Evolutionary conservation across 176 grass and related monocot species (phyloP).

Genomic region (Otatea glauca): DNA sequence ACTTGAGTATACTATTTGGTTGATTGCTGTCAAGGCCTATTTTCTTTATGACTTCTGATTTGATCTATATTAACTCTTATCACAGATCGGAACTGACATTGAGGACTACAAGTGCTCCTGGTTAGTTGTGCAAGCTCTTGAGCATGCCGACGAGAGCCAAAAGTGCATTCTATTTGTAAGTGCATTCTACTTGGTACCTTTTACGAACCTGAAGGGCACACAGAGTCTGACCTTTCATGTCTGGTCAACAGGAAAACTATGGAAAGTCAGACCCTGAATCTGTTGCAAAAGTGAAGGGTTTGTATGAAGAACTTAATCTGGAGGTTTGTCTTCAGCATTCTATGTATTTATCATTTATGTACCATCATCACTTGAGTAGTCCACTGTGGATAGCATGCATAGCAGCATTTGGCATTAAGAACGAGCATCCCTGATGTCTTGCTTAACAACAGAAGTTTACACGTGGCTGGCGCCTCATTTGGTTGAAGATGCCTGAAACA

Average conservation of each 20-base stretch:
- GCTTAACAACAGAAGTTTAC: neutral
- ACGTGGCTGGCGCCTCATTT: neutral
- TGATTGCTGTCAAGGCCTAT: conserved; percentile 8
- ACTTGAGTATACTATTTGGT: neutral
- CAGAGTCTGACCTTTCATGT: neutral
- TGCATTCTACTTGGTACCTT: conserved; percentile 22
- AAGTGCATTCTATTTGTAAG: conserved; percentile 71
- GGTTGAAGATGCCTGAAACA: conserved; percentile 40
- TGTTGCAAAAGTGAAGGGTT: conserved; percentile 93
- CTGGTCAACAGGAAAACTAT: conserved; percentile 75
- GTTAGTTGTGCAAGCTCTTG: conserved; percentile 93
- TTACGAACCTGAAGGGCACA: conserved; percentile 12
- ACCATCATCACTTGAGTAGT: conserved; percentile 7
- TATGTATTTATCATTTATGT: conserved; percentile 26
- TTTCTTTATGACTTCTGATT: conserved; percentile 30
- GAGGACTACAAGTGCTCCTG: conserved; percentile 97
- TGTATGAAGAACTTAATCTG: conserved; percentile 89
- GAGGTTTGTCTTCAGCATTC: conserved; percentile 62
- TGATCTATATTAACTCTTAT: conserved; percentile 41
- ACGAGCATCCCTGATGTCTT: neutral
- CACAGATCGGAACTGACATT: conserved; percentile 96
- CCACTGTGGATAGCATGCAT: neutral
- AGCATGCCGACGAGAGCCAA: conserved; percentile 65
- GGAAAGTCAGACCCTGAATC: conserved; percentile 70
- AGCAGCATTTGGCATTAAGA: neutral